Base-by-base conservation (phyloP, 441 rosid species). In the Bocquillonia castaneifolia region DNA sequence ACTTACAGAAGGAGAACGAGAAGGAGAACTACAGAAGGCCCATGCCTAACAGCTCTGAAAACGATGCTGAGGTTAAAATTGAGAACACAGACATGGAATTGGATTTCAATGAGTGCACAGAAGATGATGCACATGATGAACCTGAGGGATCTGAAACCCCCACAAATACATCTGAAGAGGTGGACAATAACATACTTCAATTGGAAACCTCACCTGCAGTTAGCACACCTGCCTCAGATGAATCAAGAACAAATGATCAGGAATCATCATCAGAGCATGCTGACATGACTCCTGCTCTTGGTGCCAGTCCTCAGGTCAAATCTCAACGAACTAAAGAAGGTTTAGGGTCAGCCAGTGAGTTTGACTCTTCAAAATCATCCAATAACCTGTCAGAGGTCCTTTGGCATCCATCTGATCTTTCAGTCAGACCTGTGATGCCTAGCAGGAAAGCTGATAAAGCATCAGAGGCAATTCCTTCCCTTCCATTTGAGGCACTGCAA, bases 391-490 rank as follows among this genome's bases (percentile, higher is more conserved):
- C 84, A 51, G 80, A 91, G 71, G 83, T 87, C 74, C 74, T 91
- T 67, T 91, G 99, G 99, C 99, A 94, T 82, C 80, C 88, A 70
- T 88, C 97, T 57, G 99, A 94, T 80, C 92, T 91, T 70, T 85
- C 97, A 14, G 96, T 91, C 67, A 86, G 97, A 76, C 99, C 99
- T 6, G 97, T 94, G 68, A 88, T 94, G 96, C 99, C 99, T 52
- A 87, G 91, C 78, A 87, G 86, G 77, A 94, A 90, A 84, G 86
- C 91, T 71, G 94, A 88, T 71, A 91, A 86, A 84, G 64, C 66
- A 42, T 76, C 88, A 39, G 91, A 85, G 62, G 74, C 61, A 59
- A 72, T 81, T 69, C 93, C 92, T 67, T 82, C 93, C 45, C 91
- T 89, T 68, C 86, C 97, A 47, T 91, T 94, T 67, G 96, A 90